phyloP scores from a whole-genome alignment of 768 basidiomycete species.

The Tricholoma saponaceum region DNA sequence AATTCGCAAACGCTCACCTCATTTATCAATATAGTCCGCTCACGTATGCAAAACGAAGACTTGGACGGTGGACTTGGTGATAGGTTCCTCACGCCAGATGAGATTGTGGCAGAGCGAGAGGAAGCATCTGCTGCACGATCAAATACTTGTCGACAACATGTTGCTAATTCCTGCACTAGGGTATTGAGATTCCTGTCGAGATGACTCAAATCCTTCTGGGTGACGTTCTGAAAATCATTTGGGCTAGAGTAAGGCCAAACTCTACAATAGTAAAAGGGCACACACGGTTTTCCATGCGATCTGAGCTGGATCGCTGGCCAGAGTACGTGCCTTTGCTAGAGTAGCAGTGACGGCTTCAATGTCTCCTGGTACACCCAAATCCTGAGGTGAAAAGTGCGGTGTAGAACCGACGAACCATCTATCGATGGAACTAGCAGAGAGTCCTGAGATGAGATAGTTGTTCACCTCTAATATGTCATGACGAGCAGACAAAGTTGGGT shows the following conservation, averaged over 20 bases:
- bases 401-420: constrained; percentile 72
- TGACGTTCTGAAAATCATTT: constrained; percentile 36
- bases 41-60: constrained; percentile 40
- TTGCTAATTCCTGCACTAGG: constrained; percentile 58
- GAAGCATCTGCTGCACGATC: constrained; percentile 57
- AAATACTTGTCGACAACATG: constrained; percentile 59
- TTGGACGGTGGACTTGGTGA: constrained; percentile 23
- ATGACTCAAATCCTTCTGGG: constrained; percentile 47
- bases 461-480: constrained; percentile 81
- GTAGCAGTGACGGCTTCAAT: constrained; percentile 32
- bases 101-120: constrained; percentile 54
- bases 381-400: constrained; percentile 45
- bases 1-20: constrained; percentile 40
- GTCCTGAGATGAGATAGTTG: constrained; percentile 70
- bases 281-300: constrained; percentile 52
- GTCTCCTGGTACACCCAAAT: constrained; percentile 42
- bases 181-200: constrained; percentile 67
- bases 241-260: constrained; percentile 25
- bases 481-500: constrained; percentile 45
- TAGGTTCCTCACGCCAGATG: constrained; percentile 24
- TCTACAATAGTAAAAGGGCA: constrained; percentile 17
- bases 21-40: constrained; percentile 46
- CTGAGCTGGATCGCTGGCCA: constrained; percentile 42
- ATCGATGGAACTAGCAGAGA: constrained; percentile 67
- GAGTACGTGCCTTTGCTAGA: constrained; percentile 44